phyloP scores from a whole-genome alignment of 306 rosid genomes.

The Gleditsia sinensis region DNA sequence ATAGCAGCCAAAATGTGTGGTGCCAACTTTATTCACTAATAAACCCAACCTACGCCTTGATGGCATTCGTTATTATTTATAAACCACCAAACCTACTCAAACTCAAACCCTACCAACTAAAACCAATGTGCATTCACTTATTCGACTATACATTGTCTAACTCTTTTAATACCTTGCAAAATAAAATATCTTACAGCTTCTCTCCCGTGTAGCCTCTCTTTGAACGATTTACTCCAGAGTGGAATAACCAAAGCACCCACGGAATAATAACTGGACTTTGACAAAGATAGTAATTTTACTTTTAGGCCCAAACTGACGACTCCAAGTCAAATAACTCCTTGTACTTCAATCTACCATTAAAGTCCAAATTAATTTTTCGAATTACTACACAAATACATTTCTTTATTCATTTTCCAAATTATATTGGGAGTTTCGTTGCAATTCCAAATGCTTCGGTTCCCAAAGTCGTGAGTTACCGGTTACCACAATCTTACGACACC shows the following conservation, averaged over 20 bases:
- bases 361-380: slow-evolving; percentile 28
- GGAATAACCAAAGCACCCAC: no score
- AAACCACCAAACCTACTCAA: background rate
- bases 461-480: slow-evolving; percentile 5
- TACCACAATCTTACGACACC: slow-evolving; percentile 38
- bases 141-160: no score
- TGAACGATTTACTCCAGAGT: no score
- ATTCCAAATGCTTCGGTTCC: slow-evolving; percentile 12
- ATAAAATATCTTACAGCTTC: no score
- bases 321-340: no score
- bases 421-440: slow-evolving; percentile 6
- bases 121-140: no score
- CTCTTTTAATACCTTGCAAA: no score
- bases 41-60: background rate
- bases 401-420: background rate
- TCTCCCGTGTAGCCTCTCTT: no score
- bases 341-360: no score
- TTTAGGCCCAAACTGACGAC: no score
- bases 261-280: no score
- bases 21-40: slow-evolving; percentile 31
- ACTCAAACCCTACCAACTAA: background rate
- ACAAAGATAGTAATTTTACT: no score
- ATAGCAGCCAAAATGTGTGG: slow-evolving; percentile 18
- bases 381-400: background rate
- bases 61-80: background rate